Evolutionary conservation across 108 stramenopile species (phyloP), one percentile per base, ranked within the genome.

Genomic region (Skeletonema menzelii): DNA sequence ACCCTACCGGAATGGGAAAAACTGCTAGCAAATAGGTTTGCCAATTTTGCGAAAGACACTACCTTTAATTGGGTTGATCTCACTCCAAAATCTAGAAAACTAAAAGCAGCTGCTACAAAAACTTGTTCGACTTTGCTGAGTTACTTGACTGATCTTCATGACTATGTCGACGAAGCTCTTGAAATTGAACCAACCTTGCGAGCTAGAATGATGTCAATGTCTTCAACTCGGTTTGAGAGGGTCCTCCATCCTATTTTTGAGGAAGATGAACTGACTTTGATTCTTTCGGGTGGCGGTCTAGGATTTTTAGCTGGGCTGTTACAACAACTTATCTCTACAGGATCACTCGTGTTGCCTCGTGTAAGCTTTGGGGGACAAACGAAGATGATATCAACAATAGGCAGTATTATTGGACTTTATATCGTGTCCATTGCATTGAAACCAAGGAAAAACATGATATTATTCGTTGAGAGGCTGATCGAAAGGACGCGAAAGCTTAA

Each of bases 211-310:
- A 76, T 67, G 70, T 80, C 72, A 10, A 67, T 93, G 79, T 69
- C 87, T 55, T 64, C 84, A 15, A 30, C 47, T 8, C 86, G 88
- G 27, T 93, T 93, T 65, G 92, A 93, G 63, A 74, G 86, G 20
- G 82, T 93, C 1, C 80, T 93, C 1, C 92, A 91, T 63, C 90
- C 92, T 4, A 87, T 91, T 57, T 93, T 93, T 68, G 85, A 93
- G 75, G 89, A 88, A 55, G 92, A 93, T 56, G 92, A 93, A 65
- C 69, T 86, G 64, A 91, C 91, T 40, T 86, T 93, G 2, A 91
- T 93, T 27, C 40, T 90, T 5, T 82, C 89, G 4, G 92, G 92
- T 14, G 92, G 79, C 5, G 87, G 85, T n/a, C 60, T 93, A 1
- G 92, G 92, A 1, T 88, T 84, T 20, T 63, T 85, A 27, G 88